Percentiles rank a stretch among this genome's conserved stretches.
phyloP scores from a whole-genome alignment of 768 basidiomycete species.

The Termitomyces sp. region DNA sequence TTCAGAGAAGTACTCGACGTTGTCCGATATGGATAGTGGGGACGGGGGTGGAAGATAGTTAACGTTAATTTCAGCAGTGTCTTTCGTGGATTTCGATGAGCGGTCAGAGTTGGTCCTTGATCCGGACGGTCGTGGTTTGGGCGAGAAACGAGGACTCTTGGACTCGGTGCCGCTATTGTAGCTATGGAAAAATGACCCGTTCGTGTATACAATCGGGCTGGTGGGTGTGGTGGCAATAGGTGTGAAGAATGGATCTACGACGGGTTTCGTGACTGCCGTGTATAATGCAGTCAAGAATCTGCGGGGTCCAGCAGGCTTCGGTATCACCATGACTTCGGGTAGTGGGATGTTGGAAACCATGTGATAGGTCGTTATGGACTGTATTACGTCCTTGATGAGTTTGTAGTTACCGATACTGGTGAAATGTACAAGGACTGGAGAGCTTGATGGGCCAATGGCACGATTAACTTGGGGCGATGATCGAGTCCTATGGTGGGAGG shows the following conservation, averaged over 20 bases:
- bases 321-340: slow-evolving; percentile 94
- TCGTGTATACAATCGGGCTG: slow-evolving; percentile 55
- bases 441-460: slow-evolving; percentile 32
- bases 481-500: slow-evolving; percentile 62
- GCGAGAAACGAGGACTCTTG: slow-evolving; percentile 33
- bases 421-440: slow-evolving; percentile 78
- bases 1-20: slow-evolving; percentile 72
- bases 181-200: slow-evolving; percentile 39
- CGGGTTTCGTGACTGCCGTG: slow-evolving; percentile 81
- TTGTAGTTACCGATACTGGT: slow-evolving; percentile 90
- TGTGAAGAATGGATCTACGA: slow-evolving; percentile 84
- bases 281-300: slow-evolving; percentile 89
- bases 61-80: slow-evolving; percentile 24
- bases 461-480: slow-evolving; percentile 80
- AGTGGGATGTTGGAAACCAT: slow-evolving; percentile 37
- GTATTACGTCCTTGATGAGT: slow-evolving; percentile 77
- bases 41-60: slow-evolving; percentile 15
- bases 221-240: slow-evolving; percentile 94
- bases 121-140: slow-evolving; percentile 40
- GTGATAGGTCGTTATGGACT: slow-evolving; percentile 52
- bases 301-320: slow-evolving; percentile 94
- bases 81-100: slow-evolving; percentile 43
- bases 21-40: slow-evolving; percentile 53
- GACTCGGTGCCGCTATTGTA: slow-evolving; percentile 15
- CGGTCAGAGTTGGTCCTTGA: slow-evolving; percentile 60